phyloP scores from a whole-genome alignment of 768 basidiomycete genomes.

The Termitomyces sp. region DNA sequence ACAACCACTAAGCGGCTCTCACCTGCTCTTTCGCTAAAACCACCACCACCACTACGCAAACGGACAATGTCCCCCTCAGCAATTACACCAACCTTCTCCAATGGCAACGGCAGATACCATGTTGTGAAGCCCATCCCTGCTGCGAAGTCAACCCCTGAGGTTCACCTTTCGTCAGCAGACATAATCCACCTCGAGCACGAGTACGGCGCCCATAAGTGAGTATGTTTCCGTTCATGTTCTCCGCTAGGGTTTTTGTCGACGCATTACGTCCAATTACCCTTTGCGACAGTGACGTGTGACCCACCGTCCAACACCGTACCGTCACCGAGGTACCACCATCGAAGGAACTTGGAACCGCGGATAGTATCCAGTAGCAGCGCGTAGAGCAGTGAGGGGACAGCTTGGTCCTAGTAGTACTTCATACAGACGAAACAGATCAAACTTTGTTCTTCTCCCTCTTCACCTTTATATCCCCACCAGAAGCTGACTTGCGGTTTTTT shows the following conservation, averaged over 20 bases:
- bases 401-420: background rate
- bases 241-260: conserved; percentile 23
- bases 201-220: conserved; percentile 88
- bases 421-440: background rate
- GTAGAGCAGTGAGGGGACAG: conserved; percentile 7
- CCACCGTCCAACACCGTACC: conserved; percentile 18
- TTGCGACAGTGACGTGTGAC: conserved; percentile 20
- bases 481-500: conserved; percentile 41
- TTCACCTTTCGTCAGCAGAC: conserved; percentile 53
- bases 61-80: conserved; percentile 24
- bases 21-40: background rate
- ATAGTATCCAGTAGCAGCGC: conserved; percentile 9
- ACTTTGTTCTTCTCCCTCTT: conserved; percentile 19
- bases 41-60: background rate
- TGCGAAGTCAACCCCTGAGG: conserved; percentile 6
- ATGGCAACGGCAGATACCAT: conserved; percentile 19
- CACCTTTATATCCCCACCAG: conserved; percentile 21
- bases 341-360: conserved; percentile 1
- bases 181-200: conserved; percentile 81
- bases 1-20: conserved; percentile 2
- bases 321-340: conserved; percentile 8
- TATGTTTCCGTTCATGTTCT: conserved; percentile 15
- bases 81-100: conserved; percentile 13
- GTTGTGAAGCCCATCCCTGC: conserved; percentile 11
- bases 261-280: conserved; percentile 23